Conservation (phyloP, 345 rosid species). For the Bruguiera gymnorhiza region DNA sequence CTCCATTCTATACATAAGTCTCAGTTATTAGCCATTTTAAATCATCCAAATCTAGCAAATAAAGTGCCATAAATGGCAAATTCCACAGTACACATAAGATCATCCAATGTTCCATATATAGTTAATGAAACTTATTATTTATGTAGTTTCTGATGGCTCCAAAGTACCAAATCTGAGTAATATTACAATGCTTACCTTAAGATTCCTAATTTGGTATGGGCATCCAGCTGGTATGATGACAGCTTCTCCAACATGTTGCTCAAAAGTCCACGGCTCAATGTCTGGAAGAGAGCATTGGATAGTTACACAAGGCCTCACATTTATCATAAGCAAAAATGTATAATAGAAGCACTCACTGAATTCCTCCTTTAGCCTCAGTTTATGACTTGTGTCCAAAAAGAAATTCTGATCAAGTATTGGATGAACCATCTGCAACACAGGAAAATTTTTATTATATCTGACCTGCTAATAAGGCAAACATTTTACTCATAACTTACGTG, state of each 20-base stretch:
- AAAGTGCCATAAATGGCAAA: no score
- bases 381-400: constrained; percentile 74
- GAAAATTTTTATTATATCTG: constrained; percentile 11
- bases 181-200: constrained; percentile 46
- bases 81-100: no score
- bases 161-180: no score
- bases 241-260: constrained; percentile 96
- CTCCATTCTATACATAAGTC: no score
- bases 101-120: no score
- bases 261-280: constrained; percentile 92
- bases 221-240: constrained; percentile 93
- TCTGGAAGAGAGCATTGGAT: constrained; percentile 36
- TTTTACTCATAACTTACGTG: constrained; percentile 47
- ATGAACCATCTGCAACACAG: constrained; percentile 58
- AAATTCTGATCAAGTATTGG: constrained; percentile 82
- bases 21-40: no score
- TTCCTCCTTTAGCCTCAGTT: constrained; percentile 82
- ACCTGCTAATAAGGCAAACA: constrained; percentile 2
- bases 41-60: no score
- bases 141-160: no score
- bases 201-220: constrained; percentile 82
- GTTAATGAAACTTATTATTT: no score
- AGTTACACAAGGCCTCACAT: neutral
- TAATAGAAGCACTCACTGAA: constrained; percentile 49
- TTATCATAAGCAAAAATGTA: neutral